Conservation (phyloP, 805 yeast genomes). For the Helenozyma rhizophorensis region DNA sequence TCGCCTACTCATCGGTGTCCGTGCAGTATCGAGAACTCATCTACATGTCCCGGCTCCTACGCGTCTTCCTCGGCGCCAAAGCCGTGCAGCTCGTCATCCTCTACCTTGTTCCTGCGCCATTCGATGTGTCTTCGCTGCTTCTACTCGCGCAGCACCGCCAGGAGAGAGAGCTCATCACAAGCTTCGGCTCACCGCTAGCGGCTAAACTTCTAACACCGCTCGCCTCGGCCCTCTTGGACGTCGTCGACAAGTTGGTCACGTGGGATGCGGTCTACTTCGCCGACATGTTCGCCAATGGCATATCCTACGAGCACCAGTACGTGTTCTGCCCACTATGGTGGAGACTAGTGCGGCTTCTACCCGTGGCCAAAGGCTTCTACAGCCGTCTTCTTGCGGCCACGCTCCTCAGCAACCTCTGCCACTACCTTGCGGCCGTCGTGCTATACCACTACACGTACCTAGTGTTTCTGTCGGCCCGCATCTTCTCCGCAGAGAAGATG, state of each 20-base stretch:
- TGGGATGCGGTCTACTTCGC: conserved; percentile 88
- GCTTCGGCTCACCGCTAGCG: conserved; percentile 7
- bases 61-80: conserved; percentile 32
- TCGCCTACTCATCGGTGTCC: too few relatives aligned
- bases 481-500: conserved; percentile 16
- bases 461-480: conserved; percentile 16
- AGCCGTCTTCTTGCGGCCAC: conserved; percentile 26
- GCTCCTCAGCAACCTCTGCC: conserved; percentile 47
- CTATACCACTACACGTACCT: conserved; percentile 46
- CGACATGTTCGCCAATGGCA: conserved; percentile 47
- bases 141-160: conserved; percentile 21
- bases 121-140: conserved; percentile 46
- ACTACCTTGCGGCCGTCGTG: conserved; percentile 44
- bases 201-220: not conserved
- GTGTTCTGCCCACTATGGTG: conserved; percentile 85
- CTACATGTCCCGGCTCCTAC: too few relatives aligned
- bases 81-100: conserved; percentile 35
- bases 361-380: conserved; percentile 9
- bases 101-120: conserved; percentile 38
- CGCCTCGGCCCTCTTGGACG: conserved; percentile 5
- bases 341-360: conserved; percentile 35
- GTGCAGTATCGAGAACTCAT: too few relatives aligned
- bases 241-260: conserved; percentile 52
- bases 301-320: conserved; percentile 79
- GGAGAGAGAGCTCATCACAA: conserved; percentile 5